These are phyloP conservation scores for Eremochloa ophiuroides DNA, from an alignment of 176 grass and related monocot species.

Conservation along the genomic window DNA sequence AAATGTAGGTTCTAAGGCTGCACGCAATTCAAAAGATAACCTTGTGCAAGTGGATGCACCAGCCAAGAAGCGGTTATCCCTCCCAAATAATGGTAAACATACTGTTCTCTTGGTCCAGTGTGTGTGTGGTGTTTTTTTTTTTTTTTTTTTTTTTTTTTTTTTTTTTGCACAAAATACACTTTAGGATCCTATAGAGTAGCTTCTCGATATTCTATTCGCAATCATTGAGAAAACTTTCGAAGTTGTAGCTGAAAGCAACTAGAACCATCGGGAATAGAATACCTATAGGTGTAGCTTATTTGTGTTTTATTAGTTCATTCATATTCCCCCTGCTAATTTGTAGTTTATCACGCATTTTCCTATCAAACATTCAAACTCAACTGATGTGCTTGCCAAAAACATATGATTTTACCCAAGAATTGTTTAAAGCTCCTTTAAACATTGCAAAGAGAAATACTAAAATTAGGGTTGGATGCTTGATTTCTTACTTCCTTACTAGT, in stretches of 20 bases:
- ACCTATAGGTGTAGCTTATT: not conserved
- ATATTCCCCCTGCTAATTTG: not conserved
- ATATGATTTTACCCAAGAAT: not conserved
- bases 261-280: not conserved
- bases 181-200: slow-evolving; percentile 1
- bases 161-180: too few species aligned
- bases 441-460: not conserved
- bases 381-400: not conserved
- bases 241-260: not conserved
- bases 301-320: not conserved
- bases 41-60: slow-evolving; percentile 32
- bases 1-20: slow-evolving; percentile 37
- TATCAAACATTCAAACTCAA: not conserved
- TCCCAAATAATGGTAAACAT: slow-evolving; percentile 58
- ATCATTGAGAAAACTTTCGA: not conserved
- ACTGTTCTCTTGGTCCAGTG: not conserved
- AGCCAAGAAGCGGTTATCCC: slow-evolving; percentile 66
- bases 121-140: too few species aligned
- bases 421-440: not conserved
- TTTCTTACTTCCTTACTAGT: not conserved
- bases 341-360: not conserved
- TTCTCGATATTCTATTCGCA: not conserved
- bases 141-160: too few species aligned
- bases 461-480: not conserved
- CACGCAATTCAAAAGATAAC: slow-evolving; percentile 55